Base-by-base conservation (phyloP, 2,329 filamentous ascomycete species). In the Aspergillus udagawae region DNA sequence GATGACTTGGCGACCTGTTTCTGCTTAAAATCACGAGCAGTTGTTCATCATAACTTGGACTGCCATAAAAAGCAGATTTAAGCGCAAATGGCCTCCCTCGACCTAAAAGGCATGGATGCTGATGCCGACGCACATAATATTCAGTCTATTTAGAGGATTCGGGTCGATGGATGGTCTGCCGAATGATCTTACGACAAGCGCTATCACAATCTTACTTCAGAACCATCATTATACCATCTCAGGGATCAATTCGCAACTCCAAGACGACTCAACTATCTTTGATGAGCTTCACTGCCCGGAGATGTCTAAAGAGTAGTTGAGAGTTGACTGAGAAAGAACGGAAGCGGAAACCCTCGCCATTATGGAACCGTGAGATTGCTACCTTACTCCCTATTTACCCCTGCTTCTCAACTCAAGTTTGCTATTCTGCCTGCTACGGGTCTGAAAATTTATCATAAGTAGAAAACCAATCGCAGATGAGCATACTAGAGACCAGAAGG, bases 1-100 rank as follows among this genome's bases (percentile, higher is more conserved):
- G 53, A 56, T 56, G 51, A 55, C 59, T 56, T 52, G 53, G 52
- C 55, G 42, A 56, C 49, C 48, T 35, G 27, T 20, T 54, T 42
- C 52, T 32, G 21, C 52, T 50, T 50, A 23, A 41, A 9, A 45
- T 21, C 28, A n/a, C 49, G 27, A 21, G 17, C n/a, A 50, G 5
- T 44, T 25, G 14, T 28, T 25, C 48, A 29, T n/a, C 44, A 38
- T 38, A 17, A 14, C n/a, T 17, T 32, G 42, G 42, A 20, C 10
- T 9, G 20, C 8, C 5, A 8, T 14, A 6, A 10, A 47, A 23
- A 47, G 44, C 20, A 47, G 32, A 38, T 38, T 38, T 14, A 38
- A 14, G 6, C 32, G 7, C 14, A 38, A 38, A 38, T 2, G 14
- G 14, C 32, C 14, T 38, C 14, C 14, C 14, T n/a, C 5, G 4